These are phyloP conservation scores for Neocucurbitaria cava DNA, from an alignment of 2,329 filamentous ascomycete species.

Conservation along the genomic window DNA sequence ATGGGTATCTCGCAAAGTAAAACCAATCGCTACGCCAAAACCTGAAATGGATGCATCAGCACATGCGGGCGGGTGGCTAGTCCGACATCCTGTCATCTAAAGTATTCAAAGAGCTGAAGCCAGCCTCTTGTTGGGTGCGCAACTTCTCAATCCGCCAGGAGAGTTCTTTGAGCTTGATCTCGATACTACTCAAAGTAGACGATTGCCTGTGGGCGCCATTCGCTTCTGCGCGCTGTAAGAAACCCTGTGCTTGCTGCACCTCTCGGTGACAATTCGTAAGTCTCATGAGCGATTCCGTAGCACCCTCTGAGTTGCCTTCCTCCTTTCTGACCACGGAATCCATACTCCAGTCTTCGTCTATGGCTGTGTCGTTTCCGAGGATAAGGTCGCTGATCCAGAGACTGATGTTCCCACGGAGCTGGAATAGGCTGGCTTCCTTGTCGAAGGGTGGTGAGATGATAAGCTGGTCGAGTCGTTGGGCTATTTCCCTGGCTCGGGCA, in stretches of 20 bases:
- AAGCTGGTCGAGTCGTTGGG: conserved; percentile 72
- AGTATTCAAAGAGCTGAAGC: not conserved
- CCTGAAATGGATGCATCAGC: not conserved
- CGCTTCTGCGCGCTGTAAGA: conserved; percentile 30
- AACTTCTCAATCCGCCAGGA: conserved; percentile 19
- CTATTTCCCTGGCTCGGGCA: conserved; percentile 67
- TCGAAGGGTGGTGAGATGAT: conserved; percentile 75
- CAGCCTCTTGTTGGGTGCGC: not conserved
- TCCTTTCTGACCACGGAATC: conserved; percentile 7
- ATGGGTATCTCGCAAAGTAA: not conserved
- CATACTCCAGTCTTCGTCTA: conserved; percentile 24
- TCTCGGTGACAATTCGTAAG: conserved; percentile 28
- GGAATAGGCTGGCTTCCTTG: conserved; percentile 69
- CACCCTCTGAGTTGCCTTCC: not conserved
- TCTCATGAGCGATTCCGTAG: conserved; percentile 16
- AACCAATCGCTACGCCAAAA: not conserved
- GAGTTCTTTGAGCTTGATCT: conserved; percentile 24
- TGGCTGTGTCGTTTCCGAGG: conserved; percentile 41
- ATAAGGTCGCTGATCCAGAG: conserved; percentile 77
- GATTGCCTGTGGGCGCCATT: conserved; percentile 25
- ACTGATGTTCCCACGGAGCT: conserved; percentile 75
- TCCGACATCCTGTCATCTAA: not conserved
- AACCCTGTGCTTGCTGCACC: conserved; percentile 27
- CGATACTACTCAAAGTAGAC: conserved; percentile 23
- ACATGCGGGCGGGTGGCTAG: not conserved